phyloP scores from a whole-genome alignment of 371 early-diverging fungal genomes.

The Mortierella sp. region DNA sequence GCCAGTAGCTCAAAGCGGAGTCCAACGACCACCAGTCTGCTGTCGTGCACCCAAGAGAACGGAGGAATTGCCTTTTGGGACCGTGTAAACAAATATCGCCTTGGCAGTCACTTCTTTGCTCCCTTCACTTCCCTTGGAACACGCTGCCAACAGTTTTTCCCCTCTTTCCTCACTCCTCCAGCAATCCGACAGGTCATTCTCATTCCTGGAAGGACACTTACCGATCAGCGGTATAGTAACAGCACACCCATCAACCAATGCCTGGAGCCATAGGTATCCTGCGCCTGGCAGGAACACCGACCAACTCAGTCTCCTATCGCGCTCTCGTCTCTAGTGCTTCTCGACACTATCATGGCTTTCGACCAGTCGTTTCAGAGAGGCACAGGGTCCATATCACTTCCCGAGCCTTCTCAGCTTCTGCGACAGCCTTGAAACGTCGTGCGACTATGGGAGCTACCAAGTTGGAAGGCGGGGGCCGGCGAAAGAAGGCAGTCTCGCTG shows the following conservation, averaged over 20 bases:
- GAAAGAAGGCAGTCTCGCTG: not conserved
- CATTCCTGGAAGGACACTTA: no score
- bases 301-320: not conserved
- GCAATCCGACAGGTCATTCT: no score
- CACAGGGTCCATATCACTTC: not conserved
- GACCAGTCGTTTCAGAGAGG: not conserved
- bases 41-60: no score
- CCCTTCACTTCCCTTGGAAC: no score
- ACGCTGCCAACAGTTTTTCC: no score
- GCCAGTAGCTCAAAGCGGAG: no score
- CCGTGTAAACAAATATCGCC: no score
- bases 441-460: not conserved
- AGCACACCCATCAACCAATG: conserved; percentile 11
- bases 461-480: not conserved
- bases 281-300: conserved; percentile 8
- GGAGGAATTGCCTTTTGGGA: no score
- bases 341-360: not conserved
- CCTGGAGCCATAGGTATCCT: conserved; percentile 44
- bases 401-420: conserved; percentile 8
- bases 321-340: not conserved
- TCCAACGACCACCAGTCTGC: no score
- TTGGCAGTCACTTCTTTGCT: no score
- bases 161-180: no score
- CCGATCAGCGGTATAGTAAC: no score
- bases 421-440: conserved; percentile 8